Evolutionary conservation across 306 rosid species (phyloP), one percentile per base, ranked within the genome.

Genomic region (Ceratonia siliqua): DNA sequence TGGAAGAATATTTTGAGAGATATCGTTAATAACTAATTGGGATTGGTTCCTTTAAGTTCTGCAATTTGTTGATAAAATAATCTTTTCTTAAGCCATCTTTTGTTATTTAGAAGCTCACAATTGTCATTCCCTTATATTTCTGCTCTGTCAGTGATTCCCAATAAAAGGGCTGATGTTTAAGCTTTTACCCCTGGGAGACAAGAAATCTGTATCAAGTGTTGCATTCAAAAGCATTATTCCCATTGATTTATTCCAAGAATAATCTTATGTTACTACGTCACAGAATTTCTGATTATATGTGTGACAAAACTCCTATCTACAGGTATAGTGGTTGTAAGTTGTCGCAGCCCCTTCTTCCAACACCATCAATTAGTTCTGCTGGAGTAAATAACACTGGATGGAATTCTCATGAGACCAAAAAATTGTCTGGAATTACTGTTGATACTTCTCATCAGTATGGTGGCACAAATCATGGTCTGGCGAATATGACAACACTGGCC

Each of bases 241-340:
- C 39, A 22, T 33, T 35, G 45, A 55, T 24, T 56, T 48, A 13
- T 36, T 49, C 0, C 41, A 62, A 56, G 3, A 10, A 6, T 28
- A 30, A 11, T 54, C 49, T 18, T 63, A 25, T 12, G 69, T 63
- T 32, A 43, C 32, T 20, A 42, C 30, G 25, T 70, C 20, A n/a
- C 21, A 56, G 27, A 52, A 72, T 22, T 73, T 81, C 70, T 65
- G 43, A 67, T 33, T 12, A 69, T 61, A 58, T 67, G 49, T 68
- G 39, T n/a, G n/a, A 27, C 9, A 49, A 73, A 69, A 63, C 22
- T 76, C 62, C 68, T 42, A 12, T 62, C 39, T 77, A 80, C 90
- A 92, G 97, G 93, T 92, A 89, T 50, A 72, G 81, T 78, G 81
- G 74, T 33, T 42, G 81, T 69, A 83, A 82, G 81, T 53, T 68